Conservation (phyloP, 2,329 filamentous ascomycete species). For the Akanthomyces muscarius region DNA sequence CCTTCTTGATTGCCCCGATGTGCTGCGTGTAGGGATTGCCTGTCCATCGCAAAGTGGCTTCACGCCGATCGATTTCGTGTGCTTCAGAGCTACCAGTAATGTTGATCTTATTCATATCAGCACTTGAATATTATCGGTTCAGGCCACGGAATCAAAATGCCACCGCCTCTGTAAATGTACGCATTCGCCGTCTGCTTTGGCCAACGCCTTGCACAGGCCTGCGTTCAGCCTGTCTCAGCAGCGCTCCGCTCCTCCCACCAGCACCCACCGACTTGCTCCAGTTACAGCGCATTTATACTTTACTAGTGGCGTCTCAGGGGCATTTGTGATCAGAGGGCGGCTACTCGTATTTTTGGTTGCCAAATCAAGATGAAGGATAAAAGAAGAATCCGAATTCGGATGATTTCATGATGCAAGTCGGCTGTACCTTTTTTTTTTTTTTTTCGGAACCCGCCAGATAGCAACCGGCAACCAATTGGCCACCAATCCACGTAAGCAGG, state of each 20-base stretch:
- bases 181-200: background rate
- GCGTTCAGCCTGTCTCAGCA: background rate
- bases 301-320: conserved; percentile 4
- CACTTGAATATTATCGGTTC: too few species aligned
- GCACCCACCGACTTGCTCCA: background rate
- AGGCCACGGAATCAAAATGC: too few species aligned
- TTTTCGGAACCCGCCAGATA: background rate
- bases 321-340: background rate
- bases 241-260: background rate
- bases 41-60: background rate
- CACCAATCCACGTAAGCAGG: conserved; percentile 2
- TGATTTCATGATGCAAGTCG: background rate
- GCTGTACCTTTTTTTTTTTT: background rate
- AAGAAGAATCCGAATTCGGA: background rate
- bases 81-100: background rate
- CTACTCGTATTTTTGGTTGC: background rate
- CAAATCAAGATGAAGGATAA: background rate
- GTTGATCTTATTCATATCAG: too few species aligned
- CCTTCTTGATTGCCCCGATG: background rate
- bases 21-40: background rate
- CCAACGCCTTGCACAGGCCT: background rate
- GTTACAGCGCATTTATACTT: background rate
- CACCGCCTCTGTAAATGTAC: too few species aligned
- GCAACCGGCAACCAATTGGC: background rate
- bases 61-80: background rate